Base-by-base conservation (phyloP, 768 basidiomycete genomes). In the Naganishia kalamii region DNA sequence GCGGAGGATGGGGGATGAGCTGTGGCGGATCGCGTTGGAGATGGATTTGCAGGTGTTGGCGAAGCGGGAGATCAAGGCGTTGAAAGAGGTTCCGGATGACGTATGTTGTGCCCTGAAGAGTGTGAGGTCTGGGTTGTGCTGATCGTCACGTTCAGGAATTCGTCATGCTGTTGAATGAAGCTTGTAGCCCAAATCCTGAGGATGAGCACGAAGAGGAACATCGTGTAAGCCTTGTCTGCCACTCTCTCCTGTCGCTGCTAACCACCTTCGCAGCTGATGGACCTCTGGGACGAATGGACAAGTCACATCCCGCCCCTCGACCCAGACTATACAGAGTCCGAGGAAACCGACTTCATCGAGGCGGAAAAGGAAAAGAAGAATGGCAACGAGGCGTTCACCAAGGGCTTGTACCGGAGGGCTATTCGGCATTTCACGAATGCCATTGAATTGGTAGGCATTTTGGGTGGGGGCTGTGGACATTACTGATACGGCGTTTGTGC, bases 11-110 rank as follows among this genome's bases (percentile, higher is more conserved):
- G 66, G 66, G 23, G 66, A 67, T 47, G 66, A 62, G 43, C 47
- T 67, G 10, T 67, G 66, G 66, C 46, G 51, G 30, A 63, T 63
- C n/a, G 66, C 66, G 10, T 52, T 67, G 66, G 66, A 67, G 33
- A 67, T 67, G 43, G 59, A 67, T 54, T 30, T 67, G 32, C 48
- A 64, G 23, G 50, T 43, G 35, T 32, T 64, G n/a, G 54, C 54
- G 1, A 57, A 57, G 54, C 37, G 54, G 37, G 54, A 57, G 30
- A 57, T 64, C 17, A 64, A 52, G 37, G 51, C 63, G 23, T 43
- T 52, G 61, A 67, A 51, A 44, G 66, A 67, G 40, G 47, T 62
- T 17, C 50, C 62, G 4, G 59, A 62, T 47, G 66, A 62, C 13
- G 66, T 67, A 23, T 46, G 60, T 62, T 8, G 29, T 41, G 27